These are phyloP conservation scores for Drechslera avenae DNA, from an alignment of 2,329 filamentous ascomycete genomes.

Conservation along the genomic window DNA sequence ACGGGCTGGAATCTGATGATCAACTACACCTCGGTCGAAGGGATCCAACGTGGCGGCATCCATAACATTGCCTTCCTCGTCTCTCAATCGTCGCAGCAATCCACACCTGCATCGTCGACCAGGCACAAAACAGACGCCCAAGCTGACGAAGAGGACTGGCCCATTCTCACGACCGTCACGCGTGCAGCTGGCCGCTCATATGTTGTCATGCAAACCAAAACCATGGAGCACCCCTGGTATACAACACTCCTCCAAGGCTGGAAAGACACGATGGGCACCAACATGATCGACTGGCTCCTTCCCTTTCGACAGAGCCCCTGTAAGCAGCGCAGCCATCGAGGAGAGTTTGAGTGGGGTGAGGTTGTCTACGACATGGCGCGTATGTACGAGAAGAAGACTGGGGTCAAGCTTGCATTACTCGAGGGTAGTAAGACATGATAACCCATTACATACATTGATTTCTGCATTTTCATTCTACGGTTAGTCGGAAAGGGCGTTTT, in stretches of 20 bases:
- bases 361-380: slow-evolving; percentile 54
- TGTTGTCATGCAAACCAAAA: slow-evolving; percentile 74
- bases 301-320: slow-evolving; percentile 78
- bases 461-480: slow-evolving; percentile 12
- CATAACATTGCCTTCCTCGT: slow-evolving; percentile 74
- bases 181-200: slow-evolving; percentile 55
- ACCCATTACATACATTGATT: slow-evolving; percentile 2
- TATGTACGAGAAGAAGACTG: slow-evolving; percentile 32
- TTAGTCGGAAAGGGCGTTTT: not conserved
- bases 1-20: slow-evolving; percentile 70
- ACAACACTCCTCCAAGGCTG: slow-evolving; percentile 73
- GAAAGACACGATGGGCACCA: slow-evolving; percentile 77
- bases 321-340: slow-evolving; percentile 67
- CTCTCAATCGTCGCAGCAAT: slow-evolving; percentile 20
- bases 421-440: slow-evolving; percentile 9
- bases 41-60: slow-evolving; percentile 64
- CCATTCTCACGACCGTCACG: slow-evolving; percentile 2
- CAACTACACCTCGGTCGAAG: slow-evolving; percentile 87
- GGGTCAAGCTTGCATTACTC: slow-evolving; percentile 22
- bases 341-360: slow-evolving; percentile 71
- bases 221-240: slow-evolving; percentile 86
- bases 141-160: slow-evolving; percentile 27
- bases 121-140: not conserved
- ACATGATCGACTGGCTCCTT: slow-evolving; percentile 76
- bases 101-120: slow-evolving; percentile 8